Evolutionary conservation across 768 basidiomycete species (phyloP), one percentile per base, ranked within the genome.

Genomic region (Naganishia onofrii): DNA sequence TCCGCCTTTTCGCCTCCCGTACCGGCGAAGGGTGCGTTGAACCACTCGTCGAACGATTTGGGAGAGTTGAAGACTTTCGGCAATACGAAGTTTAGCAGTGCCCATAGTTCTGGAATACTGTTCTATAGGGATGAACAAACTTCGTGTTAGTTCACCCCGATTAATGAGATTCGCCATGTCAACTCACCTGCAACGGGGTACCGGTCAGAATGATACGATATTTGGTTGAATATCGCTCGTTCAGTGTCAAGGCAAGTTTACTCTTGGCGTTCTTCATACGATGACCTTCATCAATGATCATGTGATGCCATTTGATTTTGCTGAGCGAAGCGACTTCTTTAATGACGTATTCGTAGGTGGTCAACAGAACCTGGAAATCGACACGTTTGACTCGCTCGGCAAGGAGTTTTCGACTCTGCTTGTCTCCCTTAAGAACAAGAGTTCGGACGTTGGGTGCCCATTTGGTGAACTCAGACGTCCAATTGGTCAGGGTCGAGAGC

Each of bases 1-100:
- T 96, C 93, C 78, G 98, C 95, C 86, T 95, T 96, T 83, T 99
- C 96, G 46, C 75, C 73, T 34, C 95, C 95, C n/a, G 93, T 92
- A 81, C 92, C 97, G 70, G 96, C 95, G 74, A 99, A 99, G 0
- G 96, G 96, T 1, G 95, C 96, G 83, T 97, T 98, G 86, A 98
- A 99, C 96, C 96, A 99, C 78, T 98, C 96, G 76, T 98, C 96
- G 80, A 99, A 98, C 26, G 93, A 95, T 80, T 97, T 95, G 71
- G 96, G 93, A 0, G 95, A 98, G 83, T 97, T 98, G 86, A 99
- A 98, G 78, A 98, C 88, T 82, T 91, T 93, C 17, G 92, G 92
- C 6, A 93, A 85, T 32, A 79, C 81, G 70, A 82, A 82, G 70
- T 82, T 82, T 74, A 82, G 78, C 58, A 82, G 72, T 7, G 80